A percentile compares a stretch with the other conserved stretches of the same genome.
Conservation (phyloP, 1,284 basidiomycete species). For the Malassezia sympodialis region DNA sequence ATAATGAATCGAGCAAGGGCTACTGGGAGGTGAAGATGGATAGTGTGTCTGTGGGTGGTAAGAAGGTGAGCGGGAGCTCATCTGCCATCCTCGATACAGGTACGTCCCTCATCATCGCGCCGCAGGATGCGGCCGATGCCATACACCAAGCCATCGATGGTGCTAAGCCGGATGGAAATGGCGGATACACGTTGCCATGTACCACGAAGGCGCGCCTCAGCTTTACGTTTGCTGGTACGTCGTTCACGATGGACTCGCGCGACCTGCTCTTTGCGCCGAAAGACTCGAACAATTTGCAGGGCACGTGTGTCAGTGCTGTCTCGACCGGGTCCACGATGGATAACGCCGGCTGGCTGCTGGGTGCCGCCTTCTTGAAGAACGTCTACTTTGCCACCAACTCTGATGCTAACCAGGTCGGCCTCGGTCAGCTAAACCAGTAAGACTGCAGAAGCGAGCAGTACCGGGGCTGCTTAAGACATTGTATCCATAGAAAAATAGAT, state of each 20-base stretch:
- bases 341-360: constrained; percentile 61
- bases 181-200: constrained; percentile 66
- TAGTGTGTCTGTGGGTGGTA: constrained; percentile 56
- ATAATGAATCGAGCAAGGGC: constrained; percentile 49
- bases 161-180: constrained; percentile 50
- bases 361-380: constrained; percentile 48
- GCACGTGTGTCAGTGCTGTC: constrained; percentile 67
- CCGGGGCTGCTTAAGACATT: background rate
- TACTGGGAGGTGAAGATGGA: constrained; percentile 69
- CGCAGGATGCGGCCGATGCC: constrained; percentile 52
- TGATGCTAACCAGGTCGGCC: constrained; percentile 59
- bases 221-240: constrained; percentile 57
- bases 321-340: constrained; percentile 53
- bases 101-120: constrained; percentile 50
- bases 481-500: background rate
- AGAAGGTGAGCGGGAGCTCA: constrained; percentile 55
- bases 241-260: constrained; percentile 52
- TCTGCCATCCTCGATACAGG: constrained; percentile 47
- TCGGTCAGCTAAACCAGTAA: constrained; percentile 51
- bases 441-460: background rate
- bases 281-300: constrained; percentile 56
- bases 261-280: constrained; percentile 65
- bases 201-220: constrained; percentile 59
- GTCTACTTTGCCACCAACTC: constrained; percentile 60
- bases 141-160: constrained; percentile 60